Conservation (phyloP, 768 basidiomycete species). For the Lentinus brumalis region DNA sequence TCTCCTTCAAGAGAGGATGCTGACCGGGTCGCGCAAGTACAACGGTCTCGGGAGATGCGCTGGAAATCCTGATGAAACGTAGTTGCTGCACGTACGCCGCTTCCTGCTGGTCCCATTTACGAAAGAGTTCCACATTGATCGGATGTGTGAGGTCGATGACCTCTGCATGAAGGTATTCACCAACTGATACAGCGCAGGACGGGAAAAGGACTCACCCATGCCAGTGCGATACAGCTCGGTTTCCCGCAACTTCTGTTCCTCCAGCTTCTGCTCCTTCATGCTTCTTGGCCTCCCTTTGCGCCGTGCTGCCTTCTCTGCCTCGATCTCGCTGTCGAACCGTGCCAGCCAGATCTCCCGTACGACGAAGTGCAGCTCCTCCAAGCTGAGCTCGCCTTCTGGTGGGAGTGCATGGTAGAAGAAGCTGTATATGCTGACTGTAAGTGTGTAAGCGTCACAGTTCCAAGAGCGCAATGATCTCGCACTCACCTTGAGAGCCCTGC, state of each 20-base stretch:
- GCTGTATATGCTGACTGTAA: conserved; percentile 64
- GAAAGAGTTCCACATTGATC: conserved; percentile 69
- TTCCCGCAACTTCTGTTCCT: conserved; percentile 71
- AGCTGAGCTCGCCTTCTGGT: conserved; percentile 52
- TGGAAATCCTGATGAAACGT: conserved; percentile 76
- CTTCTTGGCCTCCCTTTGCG: conserved; percentile 80
- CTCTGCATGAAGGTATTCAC: conserved; percentile 46
- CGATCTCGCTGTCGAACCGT: conserved; percentile 67
- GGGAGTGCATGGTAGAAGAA: conserved; percentile 80
- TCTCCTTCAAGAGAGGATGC: conserved; percentile 42
- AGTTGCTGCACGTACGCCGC: conserved; percentile 68
- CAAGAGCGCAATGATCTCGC: neutral
- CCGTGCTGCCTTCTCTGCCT: conserved; percentile 58
- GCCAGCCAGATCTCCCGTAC: conserved; percentile 72
- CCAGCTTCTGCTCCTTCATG: conserved; percentile 61
- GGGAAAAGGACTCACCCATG: conserved; percentile 55
- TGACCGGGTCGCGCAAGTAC: conserved; percentile 64
- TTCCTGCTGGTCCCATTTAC: conserved; percentile 79
- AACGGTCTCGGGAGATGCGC: conserved; percentile 46
- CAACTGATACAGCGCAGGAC: neutral
- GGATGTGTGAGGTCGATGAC: conserved; percentile 76
- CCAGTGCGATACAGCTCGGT: conserved; percentile 77
- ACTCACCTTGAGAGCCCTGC: conserved; percentile 54
- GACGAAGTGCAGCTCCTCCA: conserved; percentile 67
- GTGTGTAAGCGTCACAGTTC: neutral